Base-by-base conservation (phyloP, 345 rosid genomes). In the Aquilaria yunnanensis region DNA sequence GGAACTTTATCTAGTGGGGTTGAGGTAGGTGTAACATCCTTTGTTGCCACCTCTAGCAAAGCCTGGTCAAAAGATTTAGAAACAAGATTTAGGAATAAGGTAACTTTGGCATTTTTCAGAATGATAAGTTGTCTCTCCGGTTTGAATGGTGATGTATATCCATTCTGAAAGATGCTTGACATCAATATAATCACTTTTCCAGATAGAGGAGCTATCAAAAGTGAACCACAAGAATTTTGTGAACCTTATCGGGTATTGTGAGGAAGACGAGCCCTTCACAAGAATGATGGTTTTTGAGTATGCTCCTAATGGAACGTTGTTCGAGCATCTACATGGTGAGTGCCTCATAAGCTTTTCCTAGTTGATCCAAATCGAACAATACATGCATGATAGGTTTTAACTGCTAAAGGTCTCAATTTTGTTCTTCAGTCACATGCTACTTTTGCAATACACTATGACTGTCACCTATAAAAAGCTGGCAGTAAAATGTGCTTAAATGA, bases 221-320 rank as follows among this genome's bases (percentile, higher is more conserved):
- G 77, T 87, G 73, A 88, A 85, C 74, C 96, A 95, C 81, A 87
- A 91, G 82, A 95, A 95, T 66, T 95, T 95, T 62, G 69, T 95
- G 77, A 95, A 85, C 75, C 87, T 91, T 56, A 74, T 95, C 12
- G 96, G 97, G 31, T 89, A 71, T 61, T 95, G 99, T 66, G 96
- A 81, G 74, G 90, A 87, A 75, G 77, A 90, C 47, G 76, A 78
- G 70, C 96, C 96, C 58, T 88, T 94, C 80, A 76, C 83, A 2
- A 80, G 97, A 75, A 88, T 88, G 96, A 78, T 94, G 81, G 91
- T 94, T 66, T 94, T 88, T 47, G 97, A 94, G 75, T 94, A 94
- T 64, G 96, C 96, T 58, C 93, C 97, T n/a, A 94, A 87, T 60
- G 99, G 99, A 72, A 83, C 88, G 10, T 93, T 94, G 67, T 90